Conservation (phyloP, 2,329 filamentous ascomycete genomes). For the Phymatotrichopsis omnivora region DNA sequence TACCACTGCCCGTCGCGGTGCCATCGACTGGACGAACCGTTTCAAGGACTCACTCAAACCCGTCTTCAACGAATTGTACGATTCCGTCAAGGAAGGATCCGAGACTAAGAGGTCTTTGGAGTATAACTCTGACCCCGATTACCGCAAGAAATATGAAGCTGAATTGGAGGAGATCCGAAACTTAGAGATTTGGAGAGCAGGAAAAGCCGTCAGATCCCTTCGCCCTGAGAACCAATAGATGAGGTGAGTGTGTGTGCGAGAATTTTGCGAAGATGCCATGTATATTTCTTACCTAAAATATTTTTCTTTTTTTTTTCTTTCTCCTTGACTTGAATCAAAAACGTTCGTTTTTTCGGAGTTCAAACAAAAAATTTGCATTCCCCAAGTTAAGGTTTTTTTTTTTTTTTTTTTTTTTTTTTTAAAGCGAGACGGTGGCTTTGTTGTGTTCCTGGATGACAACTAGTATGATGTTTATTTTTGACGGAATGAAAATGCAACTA, state of each 20-base stretch:
- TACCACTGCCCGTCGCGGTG: slow-evolving; percentile 93
- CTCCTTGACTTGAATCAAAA: background rate
- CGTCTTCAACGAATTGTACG: slow-evolving; percentile 95
- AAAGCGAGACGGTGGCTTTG: too few species aligned
- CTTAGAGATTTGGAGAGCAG: slow-evolving; percentile 97
- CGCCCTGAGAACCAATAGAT: slow-evolving; percentile 65
- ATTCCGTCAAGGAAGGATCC: slow-evolving; percentile 77
- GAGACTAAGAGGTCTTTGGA: slow-evolving; percentile 96
- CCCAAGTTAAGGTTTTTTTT: background rate
- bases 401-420: slow-evolving; percentile 3
- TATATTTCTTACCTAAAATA: slow-evolving; percentile 16
- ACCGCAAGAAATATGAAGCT: slow-evolving; percentile 92
- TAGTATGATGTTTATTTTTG: too few species aligned
- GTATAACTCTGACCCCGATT: slow-evolving; percentile 92
- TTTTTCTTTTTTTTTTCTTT: background rate
- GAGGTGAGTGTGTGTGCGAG: slow-evolving; percentile 17
- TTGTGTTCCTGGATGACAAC: too few species aligned
- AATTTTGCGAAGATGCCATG: slow-evolving; percentile 32
- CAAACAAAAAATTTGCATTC: background rate
- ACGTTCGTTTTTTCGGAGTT: too few species aligned
- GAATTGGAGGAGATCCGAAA: slow-evolving; percentile 98
- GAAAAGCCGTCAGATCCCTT: slow-evolving; percentile 89
- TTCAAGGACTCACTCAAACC: slow-evolving; percentile 99
- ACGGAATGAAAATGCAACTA: too few species aligned
- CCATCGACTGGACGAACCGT: slow-evolving; percentile 93